These are phyloP conservation scores for Penicillium sclerotigenum DNA, from an alignment of 2,329 filamentous ascomycete genomes.

Conservation along the genomic window DNA sequence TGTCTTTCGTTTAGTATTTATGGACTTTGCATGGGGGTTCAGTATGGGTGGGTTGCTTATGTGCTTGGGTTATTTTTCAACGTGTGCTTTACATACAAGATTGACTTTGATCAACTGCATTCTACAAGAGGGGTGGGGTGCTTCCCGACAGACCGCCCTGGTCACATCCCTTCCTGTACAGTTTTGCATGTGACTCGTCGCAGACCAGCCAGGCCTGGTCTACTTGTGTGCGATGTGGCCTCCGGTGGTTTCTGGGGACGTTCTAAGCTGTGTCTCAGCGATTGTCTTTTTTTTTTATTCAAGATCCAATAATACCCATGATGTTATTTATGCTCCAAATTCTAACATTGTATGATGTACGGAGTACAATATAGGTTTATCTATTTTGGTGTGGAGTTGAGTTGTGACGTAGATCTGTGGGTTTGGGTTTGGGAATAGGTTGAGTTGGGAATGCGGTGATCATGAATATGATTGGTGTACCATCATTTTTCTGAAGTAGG, in stretches of 20 bases:
- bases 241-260: constrained; percentile 24
- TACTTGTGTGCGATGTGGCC: constrained; percentile 7
- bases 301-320: constrained; percentile 38
- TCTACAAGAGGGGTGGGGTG: not conserved
- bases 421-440: not conserved
- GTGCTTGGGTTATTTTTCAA: not conserved
- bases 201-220: constrained; percentile 4
- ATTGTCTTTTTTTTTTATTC: constrained; percentile 30
- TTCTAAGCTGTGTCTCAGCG: constrained; percentile 42
- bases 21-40: not conserved
- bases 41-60: not conserved
- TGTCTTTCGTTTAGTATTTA: not conserved
- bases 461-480: not conserved
- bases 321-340: constrained; percentile 21
- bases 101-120: constrained; percentile 1
- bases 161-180: not conserved
- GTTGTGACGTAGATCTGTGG: not conserved
- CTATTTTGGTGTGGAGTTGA: not conserved
- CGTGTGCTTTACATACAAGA: not conserved
- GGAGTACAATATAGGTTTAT: too few species aligned
- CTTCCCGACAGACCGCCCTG: not conserved
- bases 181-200: not conserved
- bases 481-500: not conserved
- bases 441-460: not conserved
- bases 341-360: not conserved